Base-by-base conservation (phyloP, 1,284 basidiomycete species). In the Austroboletus novae-zelandiae region DNA sequence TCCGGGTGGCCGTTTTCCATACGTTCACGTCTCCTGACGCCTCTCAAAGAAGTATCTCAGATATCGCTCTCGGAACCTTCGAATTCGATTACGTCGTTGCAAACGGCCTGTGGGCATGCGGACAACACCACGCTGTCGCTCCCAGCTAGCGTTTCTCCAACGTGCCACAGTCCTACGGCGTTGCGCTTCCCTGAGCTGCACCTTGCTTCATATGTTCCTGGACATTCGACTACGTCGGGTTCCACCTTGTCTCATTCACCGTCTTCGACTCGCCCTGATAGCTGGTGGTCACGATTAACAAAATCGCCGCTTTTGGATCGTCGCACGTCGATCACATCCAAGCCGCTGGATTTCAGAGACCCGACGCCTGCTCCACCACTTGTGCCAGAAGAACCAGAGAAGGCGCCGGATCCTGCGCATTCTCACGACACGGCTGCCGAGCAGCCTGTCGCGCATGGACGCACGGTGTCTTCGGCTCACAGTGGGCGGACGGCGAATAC, bases 331-430 rank as follows among this genome's bases (percentile, higher is more conserved):
- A 62, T 68, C 42, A 62, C 53, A 81, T 79, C 56, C 74, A 78
- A 57, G 71, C 77, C 3, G 71, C 52, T 78, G 14, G 81, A 86
- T 27, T 79, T 89, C 62, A 78, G 85, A 36, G 88, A 91, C 64
- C 87, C 86, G 1, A 83, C 82, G 53, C 84, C 86, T 2, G 78
- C 78, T 6, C 86, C 88, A 2, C 73, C 74, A 11, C 72, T 89
- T 13, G 67, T 78, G 2, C 83, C 85, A 54, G 76, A 80, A 51
- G 81, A 87, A 60, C 70, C 68, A 20, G 66, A 61, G n/a, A 56
- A 69, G 36, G 67, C 74, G 14, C 65, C 71, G 10, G 62, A 63
- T n/a, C 61, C 59, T 20, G 58, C 58, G 5, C 42, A 52, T 27
- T 64, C 62, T 8, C 49, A 56, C n/a, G 40, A 48, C 36, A 32